Percentiles rank a stretch among this genome's conserved stretches.
Conservation (phyloP, 352 stramenopile genomes). For the Phytophthora colocasiae region DNA sequence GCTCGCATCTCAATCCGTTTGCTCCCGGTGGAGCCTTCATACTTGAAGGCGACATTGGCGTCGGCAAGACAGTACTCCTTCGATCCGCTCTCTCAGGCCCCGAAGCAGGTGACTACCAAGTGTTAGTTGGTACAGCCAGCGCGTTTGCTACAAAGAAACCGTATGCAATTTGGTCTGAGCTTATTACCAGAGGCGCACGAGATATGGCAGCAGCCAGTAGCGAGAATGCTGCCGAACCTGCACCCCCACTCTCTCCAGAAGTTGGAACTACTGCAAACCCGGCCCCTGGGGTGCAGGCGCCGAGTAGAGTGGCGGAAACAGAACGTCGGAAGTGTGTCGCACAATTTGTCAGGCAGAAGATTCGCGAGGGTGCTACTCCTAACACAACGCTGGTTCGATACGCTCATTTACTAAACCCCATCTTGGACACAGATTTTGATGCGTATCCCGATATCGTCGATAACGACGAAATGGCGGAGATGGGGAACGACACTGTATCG, state of each 20-base stretch:
- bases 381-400: slow-evolving; percentile 79
- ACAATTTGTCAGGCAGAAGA: slow-evolving; percentile 68
- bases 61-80: slow-evolving; percentile 86
- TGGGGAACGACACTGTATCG: not conserved
- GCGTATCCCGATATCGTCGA: slow-evolving; percentile 40
- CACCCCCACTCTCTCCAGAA: slow-evolving; percentile 30
- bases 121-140: slow-evolving; percentile 76
- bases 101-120: slow-evolving; percentile 57
- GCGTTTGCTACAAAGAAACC: slow-evolving; percentile 78
- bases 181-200: slow-evolving; percentile 68
- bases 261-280: slow-evolving; percentile 15
- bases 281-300: slow-evolving; percentile 13
- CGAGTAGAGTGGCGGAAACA: slow-evolving; percentile 36
- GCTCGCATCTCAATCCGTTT: slow-evolving; percentile 72
- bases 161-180: slow-evolving; percentile 83
- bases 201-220: too few species aligned
- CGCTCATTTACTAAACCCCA: slow-evolving; percentile 61
- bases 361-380: slow-evolving; percentile 62
- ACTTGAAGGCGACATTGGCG: slow-evolving; percentile 84
- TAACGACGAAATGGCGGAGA: slow-evolving; percentile 12
- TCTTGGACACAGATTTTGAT: slow-evolving; percentile 79
- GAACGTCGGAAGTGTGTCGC: slow-evolving; percentile 61
- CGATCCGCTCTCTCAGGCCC: slow-evolving; percentile 61
- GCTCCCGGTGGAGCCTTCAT: slow-evolving; percentile 73
- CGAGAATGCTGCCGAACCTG: slow-evolving; percentile 11